A percentile compares a stretch with the other conserved stretches of the same genome.
These are phyloP conservation scores for Bathelium albidoporum DNA, from an alignment of 495 filamentous ascomycete genomes.

Conservation along the genomic window DNA sequence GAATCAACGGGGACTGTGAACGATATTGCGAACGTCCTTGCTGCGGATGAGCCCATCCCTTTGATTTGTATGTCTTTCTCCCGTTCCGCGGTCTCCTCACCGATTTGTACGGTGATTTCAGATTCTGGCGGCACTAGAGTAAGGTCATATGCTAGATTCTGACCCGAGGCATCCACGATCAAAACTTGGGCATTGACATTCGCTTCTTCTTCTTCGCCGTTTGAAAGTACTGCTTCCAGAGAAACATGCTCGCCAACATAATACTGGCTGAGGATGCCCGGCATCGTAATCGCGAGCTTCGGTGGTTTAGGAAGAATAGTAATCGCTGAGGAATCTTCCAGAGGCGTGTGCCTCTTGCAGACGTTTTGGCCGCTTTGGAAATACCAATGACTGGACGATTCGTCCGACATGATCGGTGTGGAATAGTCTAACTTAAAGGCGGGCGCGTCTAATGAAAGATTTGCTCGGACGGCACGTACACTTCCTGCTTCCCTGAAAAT, in stretches of 20 bases:
- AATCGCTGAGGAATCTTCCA: slow-evolving; percentile 40
- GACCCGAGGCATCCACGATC: slow-evolving; percentile 6
- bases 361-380: slow-evolving; percentile 14
- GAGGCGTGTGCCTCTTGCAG: slow-evolving; percentile 37
- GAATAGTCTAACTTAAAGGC: slow-evolving; percentile 47
- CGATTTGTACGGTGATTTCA: not conserved
- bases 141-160: slow-evolving; percentile 3
- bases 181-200: slow-evolving; percentile 1
- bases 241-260: slow-evolving; percentile 70
- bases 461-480: slow-evolving; percentile 28
- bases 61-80: slow-evolving; percentile 21
- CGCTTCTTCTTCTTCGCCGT: slow-evolving; percentile 68
- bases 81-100: not conserved
- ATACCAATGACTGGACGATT: slow-evolving; percentile 13
- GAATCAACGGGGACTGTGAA: slow-evolving; percentile 41
- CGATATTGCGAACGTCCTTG: slow-evolving; percentile 36
- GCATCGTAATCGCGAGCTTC: slow-evolving; percentile 66
- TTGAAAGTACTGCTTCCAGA: slow-evolving; percentile 59
- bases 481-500: slow-evolving; percentile 74
- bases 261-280: slow-evolving; percentile 54
- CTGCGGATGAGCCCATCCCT: slow-evolving; percentile 33
- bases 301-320: slow-evolving; percentile 82
- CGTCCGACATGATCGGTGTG: not conserved
- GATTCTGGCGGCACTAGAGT: not conserved
- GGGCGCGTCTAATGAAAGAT: slow-evolving; percentile 48